Percentiles rank a stretch among this genome's conserved stretches.
phyloP scores from a whole-genome alignment of 306 rosid genomes.

The Adenanthera pavonina region DNA sequence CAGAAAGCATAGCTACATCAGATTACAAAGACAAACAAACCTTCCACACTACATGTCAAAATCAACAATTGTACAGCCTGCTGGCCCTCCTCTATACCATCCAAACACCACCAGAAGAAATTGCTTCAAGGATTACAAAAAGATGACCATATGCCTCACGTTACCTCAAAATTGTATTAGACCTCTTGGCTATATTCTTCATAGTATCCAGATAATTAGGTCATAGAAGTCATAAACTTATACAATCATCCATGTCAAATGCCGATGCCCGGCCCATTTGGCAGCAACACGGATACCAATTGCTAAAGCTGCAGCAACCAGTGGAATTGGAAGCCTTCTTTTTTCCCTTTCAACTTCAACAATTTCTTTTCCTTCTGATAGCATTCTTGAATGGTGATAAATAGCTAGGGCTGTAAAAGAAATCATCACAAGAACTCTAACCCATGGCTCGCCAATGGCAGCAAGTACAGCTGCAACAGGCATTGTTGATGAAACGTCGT shows the following conservation, averaged over 20 bases:
- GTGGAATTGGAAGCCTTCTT: conserved; percentile 71
- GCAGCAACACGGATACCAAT: conserved; percentile 81
- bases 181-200: conserved; percentile 15
- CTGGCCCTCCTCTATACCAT: background rate
- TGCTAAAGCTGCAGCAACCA: conserved; percentile 75
- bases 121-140: conserved; percentile 29
- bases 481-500: conserved; percentile 75
- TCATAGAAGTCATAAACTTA: conserved; percentile 53
- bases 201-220: background rate
- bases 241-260: conserved; percentile 89
- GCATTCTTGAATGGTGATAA: conserved; percentile 59
- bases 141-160: conserved; percentile 31
- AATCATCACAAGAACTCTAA: conserved; percentile 68
- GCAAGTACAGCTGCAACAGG: conserved; percentile 83
- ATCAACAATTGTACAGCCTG: background rate
- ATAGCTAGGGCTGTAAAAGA: conserved; percentile 69
- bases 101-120: conserved; percentile 20
- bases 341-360: conserved; percentile 41
- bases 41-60: background rate
- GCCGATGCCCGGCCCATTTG: conserved; percentile 91
- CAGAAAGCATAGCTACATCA: background rate
- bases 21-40: conserved; percentile 11
- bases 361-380: conserved; percentile 51
- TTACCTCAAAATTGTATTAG: conserved; percentile 36
- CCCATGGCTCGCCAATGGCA: conserved; percentile 93